Evolutionary conservation across 495 filamentous ascomycete species (phyloP), one percentile per base, ranked within the genome.

Genomic region (Evernia prunastri): DNA sequence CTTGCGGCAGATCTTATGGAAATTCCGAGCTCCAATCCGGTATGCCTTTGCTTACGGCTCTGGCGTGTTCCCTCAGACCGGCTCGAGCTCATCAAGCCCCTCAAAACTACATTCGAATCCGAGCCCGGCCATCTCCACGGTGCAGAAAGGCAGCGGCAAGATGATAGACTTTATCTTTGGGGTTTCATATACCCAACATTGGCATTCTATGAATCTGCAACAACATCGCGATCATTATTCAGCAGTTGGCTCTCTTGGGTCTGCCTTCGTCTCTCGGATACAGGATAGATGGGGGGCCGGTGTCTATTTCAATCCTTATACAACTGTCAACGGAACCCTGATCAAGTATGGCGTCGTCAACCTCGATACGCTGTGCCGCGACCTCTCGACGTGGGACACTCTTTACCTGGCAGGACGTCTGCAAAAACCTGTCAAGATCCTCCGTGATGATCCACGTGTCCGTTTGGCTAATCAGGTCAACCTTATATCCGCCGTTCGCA

Each of bases 151-250:
- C 45, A 86, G 85, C 2, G 89, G 88, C 12, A 97, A 97, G 75
- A 95, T 97, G 89, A 96, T 98, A 68, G 94, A 98, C 74, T 94
- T 97, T 70, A 95, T 98, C 62, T 96, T 97, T 68, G 95, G 94
- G 39, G 93, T 97, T 17, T 90, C 88, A 8, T 89, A 96, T 74
- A 92, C 90, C 4, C 89, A 98, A 72, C 94, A 98, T 75, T 98
- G 93, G 92, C 94, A 98, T 77, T 88, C 86, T 25, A 76, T 98
- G 54, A 98, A 98, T 73, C 79, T 98, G 36, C 76, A 78, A 59
- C 88, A 96, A 70, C 90, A 98, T 70, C 87, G 89, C 13, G 85
- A 95, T 71, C 94, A 98, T 75, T 98, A 98, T 76, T 96, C 91
- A 3, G 84, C 82, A 15, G 76, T 97, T 4, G 89, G 89, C n/a